phyloP scores from a whole-genome alignment of 1,284 basidiomycete species.

The Coriolopsis trogii region DNA sequence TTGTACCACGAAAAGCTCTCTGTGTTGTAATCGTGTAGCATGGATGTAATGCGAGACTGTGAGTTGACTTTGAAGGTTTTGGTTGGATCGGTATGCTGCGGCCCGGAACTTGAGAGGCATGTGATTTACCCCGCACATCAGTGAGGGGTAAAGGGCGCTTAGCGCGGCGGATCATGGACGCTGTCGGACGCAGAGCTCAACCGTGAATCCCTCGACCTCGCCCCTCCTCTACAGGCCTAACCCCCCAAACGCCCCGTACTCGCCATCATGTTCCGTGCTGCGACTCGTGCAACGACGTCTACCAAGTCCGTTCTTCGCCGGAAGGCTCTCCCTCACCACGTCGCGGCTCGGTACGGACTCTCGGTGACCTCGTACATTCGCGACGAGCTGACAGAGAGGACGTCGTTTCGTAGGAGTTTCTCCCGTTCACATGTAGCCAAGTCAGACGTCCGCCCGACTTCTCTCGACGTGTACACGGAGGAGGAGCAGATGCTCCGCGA shows the following conservation, averaged over 20 bases:
- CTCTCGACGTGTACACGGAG: constrained; percentile 83
- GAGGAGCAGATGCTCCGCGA: constrained; percentile 93
- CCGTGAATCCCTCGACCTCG: neutral
- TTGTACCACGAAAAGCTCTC: too few species aligned
- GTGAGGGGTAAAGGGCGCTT: too few species aligned
- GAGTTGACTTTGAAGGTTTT: neutral
- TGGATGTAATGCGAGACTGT: neutral
- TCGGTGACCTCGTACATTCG: neutral
- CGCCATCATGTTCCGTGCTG: constrained; percentile 15
- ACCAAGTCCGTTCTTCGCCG: constrained; percentile 43
- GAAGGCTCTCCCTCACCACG: constrained; percentile 31
- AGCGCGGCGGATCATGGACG: too few species aligned
- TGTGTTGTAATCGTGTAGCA: neutral
- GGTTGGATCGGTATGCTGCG: neutral
- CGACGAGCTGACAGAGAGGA: neutral
- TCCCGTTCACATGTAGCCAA: constrained; percentile 16
- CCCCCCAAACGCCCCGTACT: neutral
- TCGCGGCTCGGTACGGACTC: constrained; percentile 8
- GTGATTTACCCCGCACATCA: too few species aligned
- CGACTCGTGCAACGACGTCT: constrained; percentile 11
- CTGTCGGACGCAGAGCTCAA: too few species aligned
- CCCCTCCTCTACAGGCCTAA: neutral
- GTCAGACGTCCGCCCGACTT: constrained; percentile 43
- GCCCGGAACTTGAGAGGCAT: too few species aligned
- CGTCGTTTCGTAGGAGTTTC: constrained; percentile 20